phyloP scores from a whole-genome alignment of 106 monocot genomes.

The Iris macrosiphon region DNA sequence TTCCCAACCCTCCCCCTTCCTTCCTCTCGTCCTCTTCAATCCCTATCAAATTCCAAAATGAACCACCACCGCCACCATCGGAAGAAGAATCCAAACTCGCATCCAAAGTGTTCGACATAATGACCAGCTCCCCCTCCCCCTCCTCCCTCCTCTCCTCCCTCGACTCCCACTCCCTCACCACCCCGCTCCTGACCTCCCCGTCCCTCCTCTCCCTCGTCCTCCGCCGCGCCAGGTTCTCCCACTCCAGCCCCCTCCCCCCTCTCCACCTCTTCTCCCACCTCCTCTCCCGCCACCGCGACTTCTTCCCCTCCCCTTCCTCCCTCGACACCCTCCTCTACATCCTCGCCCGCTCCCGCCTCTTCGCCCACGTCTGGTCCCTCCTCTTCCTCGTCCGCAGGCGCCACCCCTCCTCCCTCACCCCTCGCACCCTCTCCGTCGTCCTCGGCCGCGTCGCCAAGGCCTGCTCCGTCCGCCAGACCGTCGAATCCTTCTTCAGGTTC shows the following conservation, averaged over 20 bases:
- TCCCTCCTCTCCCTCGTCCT: slow-evolving; percentile 63
- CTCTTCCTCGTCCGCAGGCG: slow-evolving; percentile 28
- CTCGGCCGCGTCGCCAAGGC: slow-evolving; percentile 74
- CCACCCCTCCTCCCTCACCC: slow-evolving; percentile 36
- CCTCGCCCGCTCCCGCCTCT: slow-evolving; percentile 58
- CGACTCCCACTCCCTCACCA: neutral
- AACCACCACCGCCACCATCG: neutral
- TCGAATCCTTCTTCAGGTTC: slow-evolving; percentile 57
- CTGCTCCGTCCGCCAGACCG: slow-evolving; percentile 71
- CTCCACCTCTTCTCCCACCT: slow-evolving; percentile 57
- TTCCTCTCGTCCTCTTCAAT: neutral
- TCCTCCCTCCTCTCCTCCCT: slow-evolving; percentile 39
- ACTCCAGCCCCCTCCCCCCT: slow-evolving; percentile 45
- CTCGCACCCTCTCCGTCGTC: slow-evolving; percentile 44
- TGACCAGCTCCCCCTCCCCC: slow-evolving; percentile 44
- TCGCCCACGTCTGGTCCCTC: slow-evolving; percentile 38
- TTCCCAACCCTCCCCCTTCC: neutral
- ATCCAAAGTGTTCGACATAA: slow-evolving; percentile 31
- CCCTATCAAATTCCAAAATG: too few relatives aligned
- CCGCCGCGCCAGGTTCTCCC: slow-evolving; percentile 54
- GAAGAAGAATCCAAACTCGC: neutral
- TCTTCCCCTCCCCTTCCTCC: slow-evolving; percentile 50
- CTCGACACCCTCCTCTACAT: slow-evolving; percentile 79
- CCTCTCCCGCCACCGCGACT: slow-evolving; percentile 28
- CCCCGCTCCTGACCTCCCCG: slow-evolving; percentile 37